A percentile compares a stretch with the other conserved stretches of the same genome.
Conservation (phyloP, 768 basidiomycete genomes). For the Tylopilus intermedius region DNA sequence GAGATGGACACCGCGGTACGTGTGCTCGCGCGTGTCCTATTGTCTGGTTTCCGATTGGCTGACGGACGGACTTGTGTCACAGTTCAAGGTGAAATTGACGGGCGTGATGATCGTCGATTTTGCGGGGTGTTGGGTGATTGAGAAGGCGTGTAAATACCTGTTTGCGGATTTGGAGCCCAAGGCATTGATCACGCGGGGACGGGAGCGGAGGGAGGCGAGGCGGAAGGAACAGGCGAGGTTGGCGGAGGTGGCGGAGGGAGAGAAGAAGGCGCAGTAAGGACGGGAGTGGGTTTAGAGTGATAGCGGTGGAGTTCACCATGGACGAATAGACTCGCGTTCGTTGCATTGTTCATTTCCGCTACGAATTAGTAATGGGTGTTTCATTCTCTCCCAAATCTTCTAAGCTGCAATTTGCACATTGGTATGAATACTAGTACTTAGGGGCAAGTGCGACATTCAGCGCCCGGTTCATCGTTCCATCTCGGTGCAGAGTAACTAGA, state of each 20-base stretch:
- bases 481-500: too few relatives aligned
- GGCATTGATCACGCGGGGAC: conserved; percentile 75
- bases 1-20: conserved; percentile 77
- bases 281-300: too few relatives aligned
- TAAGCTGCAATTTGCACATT: too few relatives aligned
- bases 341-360: too few relatives aligned
- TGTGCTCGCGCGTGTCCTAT: neutral
- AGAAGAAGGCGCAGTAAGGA: conserved; percentile 35
- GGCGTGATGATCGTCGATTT: conserved; percentile 85
- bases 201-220: conserved; percentile 70
- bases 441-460: too few relatives aligned
- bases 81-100: conserved; percentile 86
- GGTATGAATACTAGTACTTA: too few relatives aligned
- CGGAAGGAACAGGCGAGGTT: conserved; percentile 39
- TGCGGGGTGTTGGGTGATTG: conserved; percentile 79
- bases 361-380: too few relatives aligned
- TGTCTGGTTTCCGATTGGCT: neutral
- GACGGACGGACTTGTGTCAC: neutral
- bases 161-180: conserved; percentile 89
- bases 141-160: conserved; percentile 74
- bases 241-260: conserved; percentile 12
- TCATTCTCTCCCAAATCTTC: too few relatives aligned
- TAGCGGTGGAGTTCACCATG: too few relatives aligned
- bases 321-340: too few relatives aligned
- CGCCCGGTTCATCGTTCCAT: too few relatives aligned